phyloP scores from a whole-genome alignment of 768 basidiomycete genomes.

The Amanita muscaria region DNA sequence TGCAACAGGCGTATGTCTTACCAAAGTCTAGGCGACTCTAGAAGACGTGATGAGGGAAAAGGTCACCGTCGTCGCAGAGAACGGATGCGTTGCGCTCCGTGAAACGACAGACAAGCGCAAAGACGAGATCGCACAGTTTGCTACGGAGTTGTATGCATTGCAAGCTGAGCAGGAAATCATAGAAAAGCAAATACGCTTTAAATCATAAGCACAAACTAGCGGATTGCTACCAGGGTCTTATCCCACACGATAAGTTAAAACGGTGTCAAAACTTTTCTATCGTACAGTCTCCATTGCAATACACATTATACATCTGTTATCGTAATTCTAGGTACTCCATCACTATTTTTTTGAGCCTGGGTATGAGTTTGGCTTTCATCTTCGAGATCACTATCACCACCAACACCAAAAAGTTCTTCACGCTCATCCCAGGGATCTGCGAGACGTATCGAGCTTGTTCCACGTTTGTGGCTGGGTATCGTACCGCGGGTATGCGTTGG shows the following conservation, averaged over 20 bases:
- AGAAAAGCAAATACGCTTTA: conserved; percentile 5
- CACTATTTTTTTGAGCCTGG: background rate
- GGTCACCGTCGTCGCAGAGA: conserved; percentile 42
- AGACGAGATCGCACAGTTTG: conserved; percentile 35
- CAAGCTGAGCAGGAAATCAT: conserved; percentile 25
- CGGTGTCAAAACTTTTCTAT: no score
- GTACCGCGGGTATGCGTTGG: conserved; percentile 34
- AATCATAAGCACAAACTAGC: background rate
- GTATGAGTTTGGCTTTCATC: conserved; percentile 16
- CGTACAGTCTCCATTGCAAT: background rate
- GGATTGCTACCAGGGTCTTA: no score
- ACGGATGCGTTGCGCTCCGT: conserved; percentile 38
- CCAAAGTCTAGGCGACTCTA: conserved; percentile 32
- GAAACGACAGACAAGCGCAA: conserved; percentile 32
- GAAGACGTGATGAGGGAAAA: conserved; percentile 40
- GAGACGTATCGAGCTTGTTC: conserved; percentile 29
- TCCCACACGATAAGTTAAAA: no score
- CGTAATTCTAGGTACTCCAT: conserved; percentile 4
- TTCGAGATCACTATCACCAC: conserved; percentile 55
- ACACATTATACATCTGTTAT: conserved; percentile 1
- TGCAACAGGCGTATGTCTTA: conserved; percentile 1
- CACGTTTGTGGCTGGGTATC: conserved; percentile 19
- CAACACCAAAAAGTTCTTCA: conserved; percentile 67
- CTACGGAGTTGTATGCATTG: conserved; percentile 34
- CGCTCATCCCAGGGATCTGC: conserved; percentile 71